Evolutionary conservation across 2,329 filamentous ascomycete genomes (phyloP).

Genomic region (Xylariaceae sp.): DNA sequence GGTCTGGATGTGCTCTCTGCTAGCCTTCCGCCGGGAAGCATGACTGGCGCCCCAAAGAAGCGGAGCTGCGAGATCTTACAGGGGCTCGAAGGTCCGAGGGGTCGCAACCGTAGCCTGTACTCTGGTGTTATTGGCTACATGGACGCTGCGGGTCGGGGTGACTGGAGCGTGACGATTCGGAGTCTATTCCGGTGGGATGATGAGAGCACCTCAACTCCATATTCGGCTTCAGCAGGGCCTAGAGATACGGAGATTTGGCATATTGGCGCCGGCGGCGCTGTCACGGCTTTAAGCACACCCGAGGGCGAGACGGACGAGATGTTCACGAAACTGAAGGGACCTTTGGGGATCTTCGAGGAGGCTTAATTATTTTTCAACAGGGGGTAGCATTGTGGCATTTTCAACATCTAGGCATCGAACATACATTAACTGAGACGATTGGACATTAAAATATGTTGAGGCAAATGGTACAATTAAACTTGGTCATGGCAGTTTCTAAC

Average conservation of each 20-base stretch:
- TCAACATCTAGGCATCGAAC: no score
- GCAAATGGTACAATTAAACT: no score
- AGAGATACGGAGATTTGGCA: constrained; percentile 62
- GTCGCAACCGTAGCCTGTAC: constrained; percentile 68
- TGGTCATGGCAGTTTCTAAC: neutral
- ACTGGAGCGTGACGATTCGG: constrained; percentile 89
- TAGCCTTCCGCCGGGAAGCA: constrained; percentile 82
- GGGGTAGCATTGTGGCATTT: no score
- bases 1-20: constrained; percentile 74
- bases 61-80: constrained; percentile 80
- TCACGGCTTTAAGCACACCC: constrained; percentile 78
- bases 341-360: constrained; percentile 46
- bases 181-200: constrained; percentile 72
- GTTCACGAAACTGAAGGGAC: constrained; percentile 66
- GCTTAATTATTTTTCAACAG: constrained; percentile 15
- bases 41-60: constrained; percentile 96
- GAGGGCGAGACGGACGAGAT: constrained; percentile 88
- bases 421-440: no score
- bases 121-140: constrained; percentile 88
- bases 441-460: no score
- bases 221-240: neutral
- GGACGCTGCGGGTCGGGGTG: constrained; percentile 77
- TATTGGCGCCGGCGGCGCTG: constrained; percentile 84
- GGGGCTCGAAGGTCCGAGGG: constrained; percentile 54
- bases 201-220: constrained; percentile 35